Evolutionary conservation across 2,329 filamentous ascomycete species (phyloP).

Genomic region (Fonsecaea monophora): DNA sequence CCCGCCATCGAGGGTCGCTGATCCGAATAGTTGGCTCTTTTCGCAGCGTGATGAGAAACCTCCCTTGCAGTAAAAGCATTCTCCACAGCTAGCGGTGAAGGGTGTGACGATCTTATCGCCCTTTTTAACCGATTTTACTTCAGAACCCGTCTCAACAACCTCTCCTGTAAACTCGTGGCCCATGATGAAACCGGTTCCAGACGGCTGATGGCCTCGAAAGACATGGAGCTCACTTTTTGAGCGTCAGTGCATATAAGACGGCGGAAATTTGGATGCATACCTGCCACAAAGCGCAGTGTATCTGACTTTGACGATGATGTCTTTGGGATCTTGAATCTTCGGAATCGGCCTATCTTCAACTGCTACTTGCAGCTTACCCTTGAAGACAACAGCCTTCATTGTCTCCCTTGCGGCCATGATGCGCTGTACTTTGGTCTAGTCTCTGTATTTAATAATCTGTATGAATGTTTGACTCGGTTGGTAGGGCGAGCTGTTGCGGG

Average conservation of each 20-base stretch:
- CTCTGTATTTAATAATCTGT: background rate
- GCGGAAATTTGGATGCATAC: conserved; percentile 55
- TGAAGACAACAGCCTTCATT: conserved; percentile 91
- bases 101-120: conserved; percentile 83
- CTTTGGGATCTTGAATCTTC: conserved; percentile 70
- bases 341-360: conserved; percentile 83
- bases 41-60: conserved; percentile 79
- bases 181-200: conserved; percentile 68
- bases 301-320: conserved; percentile 82
- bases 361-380: conserved; percentile 75
- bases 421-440: background rate
- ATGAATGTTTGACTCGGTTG: background rate
- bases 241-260: background rate
- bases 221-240: conserved; percentile 78
- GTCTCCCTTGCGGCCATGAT: conserved; percentile 53
- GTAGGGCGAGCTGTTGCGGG: background rate
- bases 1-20: conserved; percentile 71
- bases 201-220: conserved; percentile 80
- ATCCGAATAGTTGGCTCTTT: conserved; percentile 74
- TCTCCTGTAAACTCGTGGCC: conserved; percentile 86
- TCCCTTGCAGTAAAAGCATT: conserved; percentile 84
- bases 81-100: conserved; percentile 78
- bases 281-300: conserved; percentile 88
- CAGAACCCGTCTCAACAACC: conserved; percentile 70
- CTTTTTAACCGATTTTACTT: conserved; percentile 71